Conservation (phyloP, 768 basidiomycete species). For the Xerocomellus intermedius region DNA sequence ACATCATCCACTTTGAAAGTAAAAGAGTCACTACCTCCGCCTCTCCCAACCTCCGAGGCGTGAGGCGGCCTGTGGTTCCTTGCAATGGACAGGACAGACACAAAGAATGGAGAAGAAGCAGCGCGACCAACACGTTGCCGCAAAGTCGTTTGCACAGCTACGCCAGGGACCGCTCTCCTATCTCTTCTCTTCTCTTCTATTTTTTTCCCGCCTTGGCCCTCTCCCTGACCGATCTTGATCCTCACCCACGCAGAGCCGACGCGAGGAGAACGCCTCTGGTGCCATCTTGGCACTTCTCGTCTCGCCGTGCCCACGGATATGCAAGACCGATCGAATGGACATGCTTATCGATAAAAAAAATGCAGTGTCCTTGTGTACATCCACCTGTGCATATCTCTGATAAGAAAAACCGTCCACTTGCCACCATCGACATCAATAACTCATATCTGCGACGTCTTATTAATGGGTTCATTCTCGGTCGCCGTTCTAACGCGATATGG, state of each 20-base stretch:
- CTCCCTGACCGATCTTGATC: conserved; percentile 3
- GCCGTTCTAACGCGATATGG: conserved; percentile 5
- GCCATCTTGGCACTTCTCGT: not conserved
- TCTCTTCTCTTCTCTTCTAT: conserved; percentile 3
- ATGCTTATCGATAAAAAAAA: not conserved
- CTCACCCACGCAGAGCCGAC: conserved; percentile 1
- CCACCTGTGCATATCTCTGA: conserved; percentile 6
- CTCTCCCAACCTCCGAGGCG: conserved; percentile 11
- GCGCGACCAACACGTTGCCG: conserved; percentile 24
- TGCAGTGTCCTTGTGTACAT: conserved; percentile 11
- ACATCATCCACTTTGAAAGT: not conserved
- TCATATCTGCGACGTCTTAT: conserved; percentile 3
- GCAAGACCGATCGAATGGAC: not conserved
- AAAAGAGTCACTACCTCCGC: no score
- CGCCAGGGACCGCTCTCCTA: not conserved
- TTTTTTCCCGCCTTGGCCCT: not conserved
- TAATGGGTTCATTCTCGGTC: conserved; percentile 4
- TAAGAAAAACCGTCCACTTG: not conserved
- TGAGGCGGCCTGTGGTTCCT: conserved; percentile 3
- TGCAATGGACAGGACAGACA: not conserved
- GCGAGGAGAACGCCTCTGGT: not conserved
- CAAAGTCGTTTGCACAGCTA: conserved; percentile 7
- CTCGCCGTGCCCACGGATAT: not conserved
- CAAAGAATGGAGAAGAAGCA: conserved; percentile 16
- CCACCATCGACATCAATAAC: conserved; percentile 1